Base-by-base conservation (phyloP, 2,329 filamentous ascomycete species). In the Celoporthe dispersa region DNA sequence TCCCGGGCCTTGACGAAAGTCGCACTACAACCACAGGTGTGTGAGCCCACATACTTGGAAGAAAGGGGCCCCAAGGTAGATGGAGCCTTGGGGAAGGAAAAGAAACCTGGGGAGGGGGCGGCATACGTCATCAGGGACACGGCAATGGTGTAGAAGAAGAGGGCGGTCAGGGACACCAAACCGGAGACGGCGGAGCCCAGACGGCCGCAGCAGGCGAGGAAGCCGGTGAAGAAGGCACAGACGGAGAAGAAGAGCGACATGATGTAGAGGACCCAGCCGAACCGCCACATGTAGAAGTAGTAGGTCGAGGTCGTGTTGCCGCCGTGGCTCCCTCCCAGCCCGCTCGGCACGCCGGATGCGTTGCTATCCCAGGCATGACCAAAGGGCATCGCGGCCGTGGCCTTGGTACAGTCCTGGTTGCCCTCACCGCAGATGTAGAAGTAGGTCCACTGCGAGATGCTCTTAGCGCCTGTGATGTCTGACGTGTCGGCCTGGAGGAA, bases 191-290 rank as follows among this genome's bases (percentile, higher is more conserved):
- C 91, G 9, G 91, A 87, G 61, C 91, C 92, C 1, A 94, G 84
- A 68, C 92, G 88, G 44, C 90, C 90, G 80, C 85, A 92, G 77
- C 91, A 89, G 22, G 92, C 91, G 22, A 94, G 80, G 72, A 94
- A 84, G 73, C 90, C 88, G 14, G 86, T 81, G 80, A 94, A 87
- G 78, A 94, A 89, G 72, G 91, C 88, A 35, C 89, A 68, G 63
- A 88, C 85, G 73, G 88, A 88, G 79, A 97, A 96, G 84, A 97
- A 90, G 51, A 98, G 87, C 25, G 90, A 89, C 74, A 98, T 91
- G 69, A 98, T 84, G 83, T 92, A 92, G 81, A 97, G 96, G 51
- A 94, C 93, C 88, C 95, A 98, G 80, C 93, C 92, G 84, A 98
- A 97, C 55, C 95, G 89, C 83, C 94, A 97, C 78, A 96, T 86